A percentile compares a stretch with the other conserved stretches of the same genome.
phyloP scores from a whole-genome alignment of 1,139 yeast genomes.

The Schwanniomyces etchellsii region DNA sequence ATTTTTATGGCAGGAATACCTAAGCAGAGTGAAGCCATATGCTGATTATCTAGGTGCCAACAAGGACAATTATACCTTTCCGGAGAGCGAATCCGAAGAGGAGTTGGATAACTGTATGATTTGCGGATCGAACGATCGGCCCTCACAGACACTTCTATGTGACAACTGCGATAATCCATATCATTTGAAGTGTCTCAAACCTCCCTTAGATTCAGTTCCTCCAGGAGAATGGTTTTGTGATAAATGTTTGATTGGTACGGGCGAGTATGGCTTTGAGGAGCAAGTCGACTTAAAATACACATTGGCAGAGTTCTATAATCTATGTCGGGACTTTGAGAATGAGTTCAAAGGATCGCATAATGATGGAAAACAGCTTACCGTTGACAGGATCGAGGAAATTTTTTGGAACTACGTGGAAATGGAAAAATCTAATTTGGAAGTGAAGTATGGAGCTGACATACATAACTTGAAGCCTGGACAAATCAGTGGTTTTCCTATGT shows the following conservation, averaged over 20 bases:
- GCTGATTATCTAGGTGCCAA: slow-evolving; percentile 35
- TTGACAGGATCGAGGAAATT: slow-evolving; percentile 44
- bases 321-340: slow-evolving; percentile 48
- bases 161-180: slow-evolving; percentile 69
- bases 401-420: slow-evolving; percentile 57
- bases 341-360: slow-evolving; percentile 28
- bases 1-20: slow-evolving; percentile 28
- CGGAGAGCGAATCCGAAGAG: slow-evolving; percentile 24
- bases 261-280: slow-evolving; percentile 86
- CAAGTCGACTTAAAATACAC: slow-evolving; percentile 52
- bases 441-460: slow-evolving; percentile 75
- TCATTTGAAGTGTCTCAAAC: slow-evolving; percentile 60
- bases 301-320: slow-evolving; percentile 51
- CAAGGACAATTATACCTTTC: slow-evolving; percentile 13
- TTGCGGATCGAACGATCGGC: slow-evolving; percentile 48
- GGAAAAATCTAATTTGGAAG: slow-evolving; percentile 44
- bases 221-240: slow-evolving; percentile 73
- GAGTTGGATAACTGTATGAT: slow-evolving; percentile 44
- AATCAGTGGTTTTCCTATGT: slow-evolving; percentile 62
- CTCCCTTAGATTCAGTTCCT: slow-evolving; percentile 48
- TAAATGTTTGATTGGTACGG: slow-evolving; percentile 77
- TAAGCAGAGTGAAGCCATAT: slow-evolving; percentile 31
- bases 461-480: slow-evolving; percentile 57
- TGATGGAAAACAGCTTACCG: slow-evolving; percentile 24
- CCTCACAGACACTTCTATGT: slow-evolving; percentile 52